Evolutionary conservation across 495 filamentous ascomycete species (phyloP), one percentile per base, ranked within the genome.

Genomic region (Talaromyces borbonicus): DNA sequence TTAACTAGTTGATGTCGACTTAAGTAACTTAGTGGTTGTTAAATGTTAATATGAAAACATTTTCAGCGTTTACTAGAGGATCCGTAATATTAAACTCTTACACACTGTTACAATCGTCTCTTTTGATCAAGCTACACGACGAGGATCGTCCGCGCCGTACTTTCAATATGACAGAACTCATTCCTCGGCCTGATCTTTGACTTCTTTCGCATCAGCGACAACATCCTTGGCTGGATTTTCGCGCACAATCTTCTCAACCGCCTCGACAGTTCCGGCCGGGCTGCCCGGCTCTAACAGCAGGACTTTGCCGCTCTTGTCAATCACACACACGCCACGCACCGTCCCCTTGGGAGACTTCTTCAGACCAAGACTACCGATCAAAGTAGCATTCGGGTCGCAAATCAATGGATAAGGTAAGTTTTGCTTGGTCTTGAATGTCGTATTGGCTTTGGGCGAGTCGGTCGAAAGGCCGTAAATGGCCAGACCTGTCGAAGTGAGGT

Each of bases 371-470:
- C 83, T 84, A 19, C 50, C 67, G 52, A 92, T 88, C 33, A 98
- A 75, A 8, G 77, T 79, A 16, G 73, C 79, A 20, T 60, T 53
- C 5, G 81, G 73, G 60, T 98, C 88, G 67, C 90, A 97, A 39
- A 98, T 78, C 25, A 97, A 81, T 4, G 84, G 66, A 60, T 90
- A 97, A 9, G 84, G 82, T n/a, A 98, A 73, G 33, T 78, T 84
- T 56, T 97, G 85, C 63, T 90, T 95, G 12, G 75, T 79, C 56
- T 85, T 81, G 74, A 98, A 98, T 30, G 80, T 85, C 29, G 85
- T 88, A 65, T 98, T 98, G 47, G 85, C 77, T 61, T 88, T 90
- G 51, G 87, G 80, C 7, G 78, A 81, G 67, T 98, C 92, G 45
- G 79, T 74, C 9, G 85, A 92, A 16, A 98, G 78, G 19, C 92